Evolutionary conservation across 495 filamentous ascomycete species (phyloP), one percentile per base, ranked within the genome.

Genomic region (Aspergillus ellipticus): DNA sequence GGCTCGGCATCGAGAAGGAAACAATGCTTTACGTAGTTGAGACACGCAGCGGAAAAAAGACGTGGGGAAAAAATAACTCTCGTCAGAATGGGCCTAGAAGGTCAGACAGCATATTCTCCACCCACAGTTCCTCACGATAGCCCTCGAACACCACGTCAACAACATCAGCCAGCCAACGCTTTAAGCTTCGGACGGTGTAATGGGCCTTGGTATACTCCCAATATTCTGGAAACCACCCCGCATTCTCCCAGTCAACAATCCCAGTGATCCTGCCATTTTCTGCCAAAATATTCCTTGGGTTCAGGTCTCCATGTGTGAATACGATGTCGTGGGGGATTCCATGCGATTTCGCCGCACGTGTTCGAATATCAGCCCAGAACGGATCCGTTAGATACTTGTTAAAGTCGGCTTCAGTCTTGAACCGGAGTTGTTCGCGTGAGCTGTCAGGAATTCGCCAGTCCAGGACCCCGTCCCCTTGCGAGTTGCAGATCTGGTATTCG

Each of bases 81-180:
- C 28, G 28, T 5, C 28, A 49, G 22, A 49, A 49, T 49, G 49
- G 33, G 19, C 49, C 10, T 24, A 42, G 24, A 51, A 51, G 49
- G 26, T 51, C 33, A 22, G 49, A 51, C 17, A 51, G 49, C 33
- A 42, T 42, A 41, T 51, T 51, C 9, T 51, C 49, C 49, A 51
- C 33, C 31, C 11, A n/a, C 35, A 51, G 41, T 51, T 51, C 49
- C 10, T 51, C 49, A 5, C 49, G 49, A 51, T 51, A 51, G 29
- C 49, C 49, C 29, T 51, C 49, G 22, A 51, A 51, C 13, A 51
- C 49, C 11, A 20, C 2, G 31, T 51, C 31, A 22, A 51, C 17
- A 19, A 51, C 29, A 41, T 51, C 49, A 51, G 31, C 31, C 9
- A 41, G 49, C 49, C 49, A 51, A 39, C 16, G 49, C 31, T n/a